Conservation (phyloP, 805 yeast genomes). For the Nakazawaea molendinolei region DNA sequence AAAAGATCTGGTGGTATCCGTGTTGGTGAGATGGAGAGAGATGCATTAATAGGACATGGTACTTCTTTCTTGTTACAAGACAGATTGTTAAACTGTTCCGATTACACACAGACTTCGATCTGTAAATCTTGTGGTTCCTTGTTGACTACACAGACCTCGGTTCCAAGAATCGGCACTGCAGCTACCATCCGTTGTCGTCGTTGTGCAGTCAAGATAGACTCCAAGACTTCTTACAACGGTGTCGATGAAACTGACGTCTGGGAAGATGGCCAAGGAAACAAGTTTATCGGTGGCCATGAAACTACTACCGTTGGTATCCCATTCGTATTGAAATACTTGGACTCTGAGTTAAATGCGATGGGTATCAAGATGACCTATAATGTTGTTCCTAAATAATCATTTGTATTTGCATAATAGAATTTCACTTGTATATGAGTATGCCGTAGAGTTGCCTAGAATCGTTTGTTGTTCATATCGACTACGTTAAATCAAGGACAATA, state of each 20-base stretch:
- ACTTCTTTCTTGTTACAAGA: conserved; percentile 93
- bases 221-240: conserved; percentile 26
- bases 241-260: conserved; percentile 73
- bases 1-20: conserved; percentile 99
- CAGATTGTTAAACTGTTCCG: conserved; percentile 89
- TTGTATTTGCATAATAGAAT: no score
- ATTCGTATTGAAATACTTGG: conserved; percentile 89
- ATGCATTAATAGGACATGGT: conserved; percentile 98
- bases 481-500: not conserved
- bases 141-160: conserved; percentile 82
- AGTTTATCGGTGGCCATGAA: conserved; percentile 85
- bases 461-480: conserved; percentile 1
- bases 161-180: conserved; percentile 81
- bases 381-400: conserved; percentile 52
- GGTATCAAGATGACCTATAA: conserved; percentile 90
- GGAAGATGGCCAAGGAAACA: conserved; percentile 96
- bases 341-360: conserved; percentile 95
- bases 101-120: conserved; percentile 84
- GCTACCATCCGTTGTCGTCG: conserved; percentile 83
- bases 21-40: conserved; percentile 99
- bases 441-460: not conserved
- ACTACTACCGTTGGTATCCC: conserved; percentile 97
- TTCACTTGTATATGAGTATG: no score
- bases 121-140: conserved; percentile 94
- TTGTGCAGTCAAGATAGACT: conserved; percentile 71